Evolutionary conservation across 202 grass and related monocot species (phyloP).

Genomic region (Brachypodium distachyon): DNA sequence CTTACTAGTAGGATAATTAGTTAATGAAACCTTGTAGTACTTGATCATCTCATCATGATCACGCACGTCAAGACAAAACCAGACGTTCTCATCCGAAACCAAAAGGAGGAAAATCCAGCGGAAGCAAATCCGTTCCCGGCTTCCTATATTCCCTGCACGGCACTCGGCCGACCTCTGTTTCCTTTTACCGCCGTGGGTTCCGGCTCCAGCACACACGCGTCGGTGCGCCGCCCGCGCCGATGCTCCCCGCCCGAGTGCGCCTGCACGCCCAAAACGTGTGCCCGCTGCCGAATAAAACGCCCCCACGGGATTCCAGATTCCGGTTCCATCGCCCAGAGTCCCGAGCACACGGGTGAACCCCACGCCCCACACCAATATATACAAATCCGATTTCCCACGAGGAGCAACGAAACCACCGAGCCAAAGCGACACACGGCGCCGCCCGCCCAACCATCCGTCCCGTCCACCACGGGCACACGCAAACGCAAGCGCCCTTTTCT

Average conservation of each 20-base stretch:
- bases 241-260: background rate
- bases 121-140: too few species aligned
- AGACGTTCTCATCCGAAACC: background rate
- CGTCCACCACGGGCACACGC: conserved; percentile 5
- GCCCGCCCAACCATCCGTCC: background rate
- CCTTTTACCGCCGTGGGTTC: background rate
- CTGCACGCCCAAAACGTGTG: background rate
- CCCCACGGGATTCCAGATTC: background rate
- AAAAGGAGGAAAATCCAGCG: background rate
- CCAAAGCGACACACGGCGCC: conserved; percentile 26
- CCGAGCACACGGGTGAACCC: background rate
- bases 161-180: background rate
- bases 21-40: too few species aligned
- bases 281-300: background rate
- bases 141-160: too few species aligned
- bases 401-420: background rate
- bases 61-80: background rate
- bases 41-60: too few species aligned
- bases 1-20: too few species aligned
- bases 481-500: background rate
- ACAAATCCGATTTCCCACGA: conserved; percentile 28
- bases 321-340: too few species aligned
- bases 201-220: background rate
- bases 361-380: background rate
- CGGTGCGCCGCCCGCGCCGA: background rate